Conservation (phyloP, 768 basidiomycete genomes). For the Chiua virens region DNA sequence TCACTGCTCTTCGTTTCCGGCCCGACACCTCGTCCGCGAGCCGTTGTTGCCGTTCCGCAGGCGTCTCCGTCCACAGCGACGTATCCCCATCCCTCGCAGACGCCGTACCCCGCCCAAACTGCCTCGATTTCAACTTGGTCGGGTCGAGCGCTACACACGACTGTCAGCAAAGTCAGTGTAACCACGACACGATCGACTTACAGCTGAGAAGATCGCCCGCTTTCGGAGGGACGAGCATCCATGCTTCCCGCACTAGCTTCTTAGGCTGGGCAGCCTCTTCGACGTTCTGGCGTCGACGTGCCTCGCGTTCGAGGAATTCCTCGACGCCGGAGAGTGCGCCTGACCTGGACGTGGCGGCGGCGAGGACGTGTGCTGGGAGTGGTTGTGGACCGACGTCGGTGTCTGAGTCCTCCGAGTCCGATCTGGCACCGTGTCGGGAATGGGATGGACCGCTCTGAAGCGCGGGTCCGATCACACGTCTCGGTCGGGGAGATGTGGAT, state of each 20-base stretch:
- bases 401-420: slow-evolving; percentile 65
- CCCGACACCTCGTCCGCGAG: slow-evolving; percentile 95
- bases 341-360: slow-evolving; percentile 12
- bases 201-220: slow-evolving; percentile 76
- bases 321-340: slow-evolving; percentile 63
- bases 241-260: slow-evolving; percentile 82
- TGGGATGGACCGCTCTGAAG: slow-evolving; percentile 42
- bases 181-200: slow-evolving; percentile 39
- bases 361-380: slow-evolving; percentile 44
- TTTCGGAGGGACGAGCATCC: slow-evolving; percentile 96
- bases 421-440: slow-evolving; percentile 29
- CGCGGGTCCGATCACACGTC: slow-evolving; percentile 52
- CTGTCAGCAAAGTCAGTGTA: neutral
- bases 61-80: slow-evolving; percentile 96
- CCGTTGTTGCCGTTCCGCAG: slow-evolving; percentile 86
- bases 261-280: slow-evolving; percentile 85
- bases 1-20: slow-evolving; percentile 72
- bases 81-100: slow-evolving; percentile 47
- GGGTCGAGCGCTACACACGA: slow-evolving; percentile 74
- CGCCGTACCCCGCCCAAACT: slow-evolving; percentile 66
- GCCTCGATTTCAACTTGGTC: slow-evolving; percentile 74
- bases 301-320: slow-evolving; percentile 86
- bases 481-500: slow-evolving; percentile 16
- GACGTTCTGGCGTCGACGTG: slow-evolving; percentile 64
- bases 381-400: slow-evolving; percentile 87